phyloP scores from a whole-genome alignment of 2,329 filamentous ascomycete genomes.

The Pseudocercospora crystallina region DNA sequence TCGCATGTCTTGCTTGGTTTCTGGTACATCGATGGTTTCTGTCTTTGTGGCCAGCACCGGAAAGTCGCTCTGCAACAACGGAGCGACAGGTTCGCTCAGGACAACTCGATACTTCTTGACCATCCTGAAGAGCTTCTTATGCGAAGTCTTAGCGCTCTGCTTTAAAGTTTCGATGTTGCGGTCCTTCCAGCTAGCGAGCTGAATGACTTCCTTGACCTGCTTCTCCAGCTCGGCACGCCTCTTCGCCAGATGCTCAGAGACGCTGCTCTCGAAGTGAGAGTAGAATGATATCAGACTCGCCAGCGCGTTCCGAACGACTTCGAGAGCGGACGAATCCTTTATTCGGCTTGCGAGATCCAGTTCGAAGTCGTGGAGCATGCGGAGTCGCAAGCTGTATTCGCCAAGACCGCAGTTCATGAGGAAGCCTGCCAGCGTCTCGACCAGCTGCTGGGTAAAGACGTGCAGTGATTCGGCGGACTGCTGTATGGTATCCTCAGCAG shows the following conservation, averaged over 20 bases:
- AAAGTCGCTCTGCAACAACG: conserved; percentile 45
- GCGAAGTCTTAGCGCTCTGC: conserved; percentile 86
- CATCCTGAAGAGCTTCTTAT: conserved; percentile 86
- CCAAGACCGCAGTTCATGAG: conserved; percentile 77
- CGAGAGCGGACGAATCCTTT: conserved; percentile 46
- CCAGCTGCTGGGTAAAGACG: conserved; percentile 65
- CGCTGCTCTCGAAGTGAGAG: conserved; percentile 65
- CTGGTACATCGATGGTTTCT: no score
- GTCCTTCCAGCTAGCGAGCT: conserved; percentile 96
- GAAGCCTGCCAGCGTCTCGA: conserved; percentile 77
- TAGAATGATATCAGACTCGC: conserved; percentile 77
- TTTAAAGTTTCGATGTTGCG: conserved; percentile 87
- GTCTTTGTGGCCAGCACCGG: background rate
- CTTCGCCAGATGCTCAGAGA: conserved; percentile 64
- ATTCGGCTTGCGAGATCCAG: conserved; percentile 65
- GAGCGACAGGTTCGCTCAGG: conserved; percentile 72
- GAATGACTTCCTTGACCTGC: conserved; percentile 87
- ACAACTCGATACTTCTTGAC: conserved; percentile 85
- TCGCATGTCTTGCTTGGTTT: background rate
- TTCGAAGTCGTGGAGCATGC: conserved; percentile 61
- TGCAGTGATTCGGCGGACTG: conserved; percentile 42
- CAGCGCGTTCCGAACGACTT: conserved; percentile 63
- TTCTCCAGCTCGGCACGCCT: conserved; percentile 80
- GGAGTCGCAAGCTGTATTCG: conserved; percentile 70
- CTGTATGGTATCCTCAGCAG: conserved; percentile 37